Evolutionary conservation across 192 early-diverging fungal genomes (phyloP), one percentile per base, ranked within the genome.

Genomic region (Gorgonomyces haynaldii): DNA sequence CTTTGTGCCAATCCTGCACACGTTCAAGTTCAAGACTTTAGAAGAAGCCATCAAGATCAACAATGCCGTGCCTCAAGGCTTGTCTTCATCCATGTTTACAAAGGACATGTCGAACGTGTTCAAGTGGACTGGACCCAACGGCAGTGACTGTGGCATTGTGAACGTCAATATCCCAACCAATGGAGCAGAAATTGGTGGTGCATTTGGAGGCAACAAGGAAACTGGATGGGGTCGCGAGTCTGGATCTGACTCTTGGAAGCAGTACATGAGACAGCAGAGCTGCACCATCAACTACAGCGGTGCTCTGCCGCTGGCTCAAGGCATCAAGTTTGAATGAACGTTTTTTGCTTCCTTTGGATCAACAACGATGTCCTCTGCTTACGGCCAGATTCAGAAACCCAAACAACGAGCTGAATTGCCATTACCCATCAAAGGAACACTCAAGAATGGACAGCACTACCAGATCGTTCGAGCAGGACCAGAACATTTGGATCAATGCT

Each of bases 171-270:
- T 96, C 54, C 89, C 92, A 20, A 93, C 92, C 44, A 91, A 86
- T 64, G 92, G 92, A 32, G 90, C 92, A 23, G 92, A 96, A 72
- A 90, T 96, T 64, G 92, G 92, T 31, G 89, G 89, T 35, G 92
- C 92, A 4, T 93, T 96, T 70, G 92, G 92, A 36, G 92, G 92
- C 42, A 88, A 96, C 70, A 96, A 96, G 74, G 92, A 96, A 60
- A 91, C 88, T 21, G 89, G 89, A 44, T 87, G 89, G 24, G 91
- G 91, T 42, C 84, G 88, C 47, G 92, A 75, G 67, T 82, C 82
- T 57, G 92, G 92, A 23, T 81, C 78, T 49, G 88, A 90, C 57
- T 69, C 82, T 28, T 96, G 92, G 92, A 91, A 96, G 71, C 88
- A 89, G 65, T 89, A 89, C 65, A 82, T 79, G 63, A 68, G 86